phyloP scores from a whole-genome alignment of 73 alveolate genomes.

The Tetrahymena thermophila region DNA sequence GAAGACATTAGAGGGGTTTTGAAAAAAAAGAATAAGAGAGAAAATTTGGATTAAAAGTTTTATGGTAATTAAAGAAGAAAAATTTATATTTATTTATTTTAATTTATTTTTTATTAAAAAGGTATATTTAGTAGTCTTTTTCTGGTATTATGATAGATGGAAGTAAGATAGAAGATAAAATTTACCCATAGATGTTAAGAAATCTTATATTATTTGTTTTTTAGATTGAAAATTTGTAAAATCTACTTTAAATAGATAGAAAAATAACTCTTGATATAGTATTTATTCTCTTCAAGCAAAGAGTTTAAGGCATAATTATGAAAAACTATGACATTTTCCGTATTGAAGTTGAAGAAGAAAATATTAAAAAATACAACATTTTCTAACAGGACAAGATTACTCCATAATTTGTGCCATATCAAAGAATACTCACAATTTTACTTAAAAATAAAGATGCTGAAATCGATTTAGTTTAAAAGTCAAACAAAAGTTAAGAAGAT shows the following conservation, averaged over 20 bases:
- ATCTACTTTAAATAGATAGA: neutral
- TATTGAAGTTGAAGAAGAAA: neutral
- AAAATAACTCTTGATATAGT: neutral
- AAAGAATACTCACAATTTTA: neutral
- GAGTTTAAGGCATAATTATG: neutral
- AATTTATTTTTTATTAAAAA: neutral
- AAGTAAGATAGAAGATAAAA: neutral
- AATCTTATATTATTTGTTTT: neutral
- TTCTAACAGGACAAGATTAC: neutral
- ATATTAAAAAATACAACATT: neutral
- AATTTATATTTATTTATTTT: too few species aligned
- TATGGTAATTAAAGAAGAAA: neutral
- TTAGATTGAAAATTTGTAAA: neutral
- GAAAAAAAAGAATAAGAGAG: conserved; percentile 6
- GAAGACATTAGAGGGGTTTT: neutral
- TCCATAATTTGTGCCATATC: neutral
- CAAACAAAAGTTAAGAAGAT: neutral
- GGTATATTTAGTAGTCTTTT: neutral
- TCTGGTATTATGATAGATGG: neutral
- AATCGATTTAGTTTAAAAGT: neutral
- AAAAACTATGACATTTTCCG: neutral
- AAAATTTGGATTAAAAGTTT: neutral
- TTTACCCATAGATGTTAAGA: neutral
- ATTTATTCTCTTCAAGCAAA: neutral
- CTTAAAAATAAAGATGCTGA: neutral